Conservation (phyloP, 768 basidiomycete genomes). For the Phylloporus rhodoxanthus region DNA sequence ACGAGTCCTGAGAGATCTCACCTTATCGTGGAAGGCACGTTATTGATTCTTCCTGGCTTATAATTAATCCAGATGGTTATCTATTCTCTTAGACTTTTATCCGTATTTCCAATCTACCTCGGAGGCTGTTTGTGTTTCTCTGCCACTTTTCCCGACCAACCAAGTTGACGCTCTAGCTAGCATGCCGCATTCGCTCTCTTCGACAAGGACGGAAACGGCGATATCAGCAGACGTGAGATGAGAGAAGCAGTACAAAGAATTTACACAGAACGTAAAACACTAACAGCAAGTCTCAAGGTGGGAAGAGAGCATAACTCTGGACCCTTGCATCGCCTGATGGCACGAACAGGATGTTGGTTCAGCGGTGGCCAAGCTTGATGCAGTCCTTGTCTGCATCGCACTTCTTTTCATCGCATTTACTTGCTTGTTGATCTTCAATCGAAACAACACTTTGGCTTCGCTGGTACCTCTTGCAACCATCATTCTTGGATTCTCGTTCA, state of each 20-base stretch:
- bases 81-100: constrained; percentile 52
- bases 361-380: constrained; percentile 73
- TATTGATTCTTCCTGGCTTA: neutral
- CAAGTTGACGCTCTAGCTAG: constrained; percentile 29
- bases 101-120: constrained; percentile 67
- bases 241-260: constrained; percentile 76
- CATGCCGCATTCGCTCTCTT: constrained; percentile 66
- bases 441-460: constrained; percentile 56
- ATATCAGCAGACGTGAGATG: constrained; percentile 74
- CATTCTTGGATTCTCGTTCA: constrained; percentile 78
- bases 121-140: constrained; percentile 50
- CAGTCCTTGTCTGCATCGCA: constrained; percentile 56
- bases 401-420: constrained; percentile 59
- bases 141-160: neutral
- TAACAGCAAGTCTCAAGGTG: constrained; percentile 67
- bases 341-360: constrained; percentile 58
- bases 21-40: constrained; percentile 60
- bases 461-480: constrained; percentile 76
- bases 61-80: neutral
- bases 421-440: constrained; percentile 72
- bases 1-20: constrained; percentile 54
- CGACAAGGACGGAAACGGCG: constrained; percentile 80
- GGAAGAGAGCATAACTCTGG: constrained; percentile 3
- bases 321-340: constrained; percentile 1
- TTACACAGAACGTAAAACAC: constrained; percentile 68